Percentiles rank a stretch among this genome's conserved stretches.
phyloP scores from a whole-genome alignment of 106 monocot species.

The Dendrobium huoshanense region DNA sequence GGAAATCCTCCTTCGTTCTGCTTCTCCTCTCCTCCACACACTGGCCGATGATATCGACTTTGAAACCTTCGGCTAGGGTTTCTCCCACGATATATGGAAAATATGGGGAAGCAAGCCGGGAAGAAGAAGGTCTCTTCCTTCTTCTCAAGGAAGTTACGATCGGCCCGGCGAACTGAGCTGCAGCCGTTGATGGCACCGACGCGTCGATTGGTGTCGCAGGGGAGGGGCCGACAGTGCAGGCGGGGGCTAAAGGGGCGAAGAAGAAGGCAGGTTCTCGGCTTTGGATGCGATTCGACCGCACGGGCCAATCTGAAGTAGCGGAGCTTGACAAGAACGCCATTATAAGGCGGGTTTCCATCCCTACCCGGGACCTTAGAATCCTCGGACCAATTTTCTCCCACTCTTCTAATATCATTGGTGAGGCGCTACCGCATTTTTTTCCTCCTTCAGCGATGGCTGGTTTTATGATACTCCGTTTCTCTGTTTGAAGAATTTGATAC shows the following conservation, averaged over 20 bases:
- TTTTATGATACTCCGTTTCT: neutral
- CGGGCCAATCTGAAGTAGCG: constrained; percentile 53
- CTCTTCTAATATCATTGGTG: constrained; percentile 80
- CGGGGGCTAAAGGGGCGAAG: constrained; percentile 21
- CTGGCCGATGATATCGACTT: neutral
- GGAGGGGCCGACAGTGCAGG: constrained; percentile 6
- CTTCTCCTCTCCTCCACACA: neutral
- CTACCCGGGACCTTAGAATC: constrained; percentile 75
- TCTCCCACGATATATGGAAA: neutral
- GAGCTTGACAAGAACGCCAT: constrained; percentile 79
- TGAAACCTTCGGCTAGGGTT: neutral
- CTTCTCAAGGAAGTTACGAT: constrained; percentile 10
- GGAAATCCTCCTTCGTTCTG: neutral
- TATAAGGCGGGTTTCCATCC: constrained; percentile 45
- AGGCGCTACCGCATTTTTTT: neutral
- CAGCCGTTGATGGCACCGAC: neutral
- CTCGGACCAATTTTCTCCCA: constrained; percentile 87
- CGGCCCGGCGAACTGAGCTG: neutral
- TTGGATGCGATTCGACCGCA: constrained; percentile 69
- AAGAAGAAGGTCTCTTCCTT: constrained; percentile 3
- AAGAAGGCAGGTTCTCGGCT: constrained; percentile 63
- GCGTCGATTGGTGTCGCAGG: neutral
- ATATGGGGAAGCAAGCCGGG: constrained; percentile 5
- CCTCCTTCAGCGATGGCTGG: neutral
- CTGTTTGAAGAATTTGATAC: neutral